Base-by-base conservation (phyloP, 2,329 filamentous ascomycete species). In the Beauveria varroae region DNA sequence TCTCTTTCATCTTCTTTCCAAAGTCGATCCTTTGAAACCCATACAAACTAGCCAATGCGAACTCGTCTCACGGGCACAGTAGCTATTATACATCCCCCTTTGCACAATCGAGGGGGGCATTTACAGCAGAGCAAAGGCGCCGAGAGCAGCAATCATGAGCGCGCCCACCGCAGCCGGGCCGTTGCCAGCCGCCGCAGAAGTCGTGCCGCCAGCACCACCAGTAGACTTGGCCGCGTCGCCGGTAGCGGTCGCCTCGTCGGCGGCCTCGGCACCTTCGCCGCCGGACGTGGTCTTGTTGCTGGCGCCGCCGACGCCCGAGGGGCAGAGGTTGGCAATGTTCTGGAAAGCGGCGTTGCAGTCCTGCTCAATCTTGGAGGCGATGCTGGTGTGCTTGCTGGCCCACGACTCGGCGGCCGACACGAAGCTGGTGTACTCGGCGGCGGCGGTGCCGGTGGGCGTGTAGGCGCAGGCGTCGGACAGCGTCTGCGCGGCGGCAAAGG, bases 161-260 rank as follows among this genome's bases (percentile, higher is more conserved):
- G 49, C 57, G 8, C 49, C 41, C 26, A 28, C 24, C 8, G 47
- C 40, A 8, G 40, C 40, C 22, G 57, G 49, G 16, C 57, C 57
- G 40, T 53, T 53, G 49, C 18, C 57, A 10, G 22, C 10, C 12
- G 30, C 30, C 30, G 30, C 30, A 14, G 30, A 34, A 1, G 30
- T 34, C 12, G 30, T 34, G 30, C 30, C 56, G 16, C 30, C 56
- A 26, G 57, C 40, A 0, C 24, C 40, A 28, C 53, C 30, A 22
- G 18, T 30, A 26, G 50, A 12, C 50, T 22, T 26, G 8, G 34
- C 20, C 37, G 5, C 12, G 51, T 37, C 52, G 37, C 20, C 22
- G 6, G 24, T 41, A 34, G 51, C 18, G 6, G 20, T 63, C 73
- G 76, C 61, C 82, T 67, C 61, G 79, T 76, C 28, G 0, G 30